Evolutionary conservation across 2,329 filamentous ascomycete genomes (phyloP).

Genomic region (Diplodia mutila): DNA sequence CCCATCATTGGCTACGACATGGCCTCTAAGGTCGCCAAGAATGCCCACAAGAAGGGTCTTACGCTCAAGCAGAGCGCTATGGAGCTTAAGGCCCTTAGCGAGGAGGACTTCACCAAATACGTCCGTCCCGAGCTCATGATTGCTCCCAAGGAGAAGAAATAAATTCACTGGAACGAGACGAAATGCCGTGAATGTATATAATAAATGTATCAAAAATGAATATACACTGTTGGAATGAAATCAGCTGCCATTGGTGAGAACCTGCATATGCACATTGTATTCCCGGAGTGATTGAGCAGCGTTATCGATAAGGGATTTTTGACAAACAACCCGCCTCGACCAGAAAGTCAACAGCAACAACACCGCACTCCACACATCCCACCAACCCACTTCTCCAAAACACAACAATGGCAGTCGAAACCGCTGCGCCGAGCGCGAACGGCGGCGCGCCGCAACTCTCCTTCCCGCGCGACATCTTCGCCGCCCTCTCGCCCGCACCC

Average conservation of each 20-base stretch:
- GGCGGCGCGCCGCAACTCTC: conserved; percentile 42
- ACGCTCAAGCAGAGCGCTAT: conserved; percentile 93
- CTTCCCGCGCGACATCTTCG: conserved; percentile 73
- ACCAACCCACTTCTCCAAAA: neutral
- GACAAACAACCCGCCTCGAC: neutral
- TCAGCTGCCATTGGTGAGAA: neutral
- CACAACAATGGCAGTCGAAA: conserved; percentile 16
- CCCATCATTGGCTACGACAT: conserved; percentile 97
- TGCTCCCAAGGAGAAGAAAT: conserved; percentile 72
- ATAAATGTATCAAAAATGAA: conserved; percentile 17
- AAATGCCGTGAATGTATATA: conserved; percentile 12
- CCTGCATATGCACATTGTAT: neutral
- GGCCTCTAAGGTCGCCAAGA: conserved; percentile 96
- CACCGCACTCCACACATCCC: neutral
- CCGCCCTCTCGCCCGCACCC: conserved; percentile 84
- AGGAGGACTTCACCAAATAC: conserved; percentile 86
- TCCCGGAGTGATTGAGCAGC: neutral
- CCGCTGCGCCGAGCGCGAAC: neutral
- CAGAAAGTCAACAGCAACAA: neutral
- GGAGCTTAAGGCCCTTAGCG: conserved; percentile 86
- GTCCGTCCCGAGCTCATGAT: conserved; percentile 97
- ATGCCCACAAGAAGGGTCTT: conserved; percentile 96
- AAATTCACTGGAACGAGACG: conserved; percentile 28
- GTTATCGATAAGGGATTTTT: neutral
- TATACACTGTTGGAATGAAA: neutral